phyloP scores from a whole-genome alignment of 2,329 filamentous ascomycete species.

The Cercospora berteroae region DNA sequence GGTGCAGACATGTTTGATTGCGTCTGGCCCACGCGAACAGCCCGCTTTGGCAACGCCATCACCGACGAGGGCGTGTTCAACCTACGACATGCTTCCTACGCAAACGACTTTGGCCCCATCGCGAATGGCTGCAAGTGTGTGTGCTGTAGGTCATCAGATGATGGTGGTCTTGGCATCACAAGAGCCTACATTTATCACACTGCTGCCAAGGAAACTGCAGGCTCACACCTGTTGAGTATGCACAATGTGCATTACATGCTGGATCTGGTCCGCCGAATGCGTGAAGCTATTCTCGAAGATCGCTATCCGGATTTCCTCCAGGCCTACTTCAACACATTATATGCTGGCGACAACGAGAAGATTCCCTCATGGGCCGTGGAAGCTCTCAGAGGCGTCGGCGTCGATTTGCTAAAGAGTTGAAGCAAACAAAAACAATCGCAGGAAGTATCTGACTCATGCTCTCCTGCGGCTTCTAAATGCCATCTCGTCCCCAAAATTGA shows the following conservation, averaged over 20 bases:
- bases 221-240: constrained; percentile 80
- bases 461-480: neutral
- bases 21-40: constrained; percentile 95
- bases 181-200: constrained; percentile 89
- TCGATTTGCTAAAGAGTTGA: constrained; percentile 60
- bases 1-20: constrained; percentile 99
- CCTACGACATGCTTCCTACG: constrained; percentile 71
- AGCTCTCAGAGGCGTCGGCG: constrained; percentile 73
- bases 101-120: constrained; percentile 77
- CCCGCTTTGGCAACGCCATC: constrained; percentile 91
- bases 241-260: constrained; percentile 96
- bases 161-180: constrained; percentile 74
- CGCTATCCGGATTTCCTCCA: constrained; percentile 74
- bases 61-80: constrained; percentile 81
- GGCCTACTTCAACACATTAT: constrained; percentile 73
- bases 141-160: constrained; percentile 66
- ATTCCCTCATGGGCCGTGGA: constrained; percentile 84
- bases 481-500: neutral
- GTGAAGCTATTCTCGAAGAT: constrained; percentile 56
- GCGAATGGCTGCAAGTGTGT: constrained; percentile 79
- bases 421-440: neutral
- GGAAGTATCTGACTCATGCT: neutral
- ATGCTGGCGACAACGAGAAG: constrained; percentile 59
- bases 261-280: constrained; percentile 71
- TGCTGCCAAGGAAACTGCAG: constrained; percentile 89